Percentiles rank a stretch among this genome's conserved stretches.
Evolutionary conservation across 495 filamentous ascomycete genomes (phyloP).

Genomic region (Ramalina intermedia): DNA sequence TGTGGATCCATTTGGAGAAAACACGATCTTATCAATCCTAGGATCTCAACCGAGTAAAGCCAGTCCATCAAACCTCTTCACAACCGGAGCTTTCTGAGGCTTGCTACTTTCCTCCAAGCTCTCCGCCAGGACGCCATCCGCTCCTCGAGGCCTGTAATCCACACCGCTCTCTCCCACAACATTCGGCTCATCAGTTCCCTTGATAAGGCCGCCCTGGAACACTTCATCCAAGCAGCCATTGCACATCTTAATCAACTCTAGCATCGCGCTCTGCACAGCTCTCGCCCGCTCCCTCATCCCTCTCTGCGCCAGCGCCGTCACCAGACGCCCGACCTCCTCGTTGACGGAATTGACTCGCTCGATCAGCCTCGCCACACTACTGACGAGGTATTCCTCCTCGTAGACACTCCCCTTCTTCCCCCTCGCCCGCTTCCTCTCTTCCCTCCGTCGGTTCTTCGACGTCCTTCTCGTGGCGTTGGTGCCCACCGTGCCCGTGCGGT

Average conservation of each 20-base stretch:
- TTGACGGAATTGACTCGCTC: slow-evolving; percentile 63
- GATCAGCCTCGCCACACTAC: slow-evolving; percentile 67
- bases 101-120: slow-evolving; percentile 17
- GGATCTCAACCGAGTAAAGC: slow-evolving; percentile 29
- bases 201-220: slow-evolving; percentile 30
- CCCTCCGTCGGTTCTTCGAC: slow-evolving; percentile 65
- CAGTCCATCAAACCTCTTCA: slow-evolving; percentile 37
- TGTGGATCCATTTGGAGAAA: not conserved
- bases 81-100: slow-evolving; percentile 24
- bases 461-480: slow-evolving; percentile 61
- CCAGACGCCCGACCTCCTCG: slow-evolving; percentile 53
- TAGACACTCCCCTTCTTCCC: slow-evolving; percentile 95
- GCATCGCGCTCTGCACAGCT: slow-evolving; percentile 57
- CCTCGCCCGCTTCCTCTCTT: slow-evolving; percentile 87
- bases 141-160: slow-evolving; percentile 20
- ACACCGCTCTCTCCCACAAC: slow-evolving; percentile 12
- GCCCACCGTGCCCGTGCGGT: slow-evolving; percentile 42
- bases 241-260: slow-evolving; percentile 58
- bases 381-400: slow-evolving; percentile 92
- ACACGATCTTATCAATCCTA: not conserved
- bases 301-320: slow-evolving; percentile 59
- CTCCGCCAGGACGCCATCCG: slow-evolving; percentile 27
- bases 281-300: slow-evolving; percentile 76
- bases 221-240: slow-evolving; percentile 48
- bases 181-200: slow-evolving; percentile 11